These are phyloP conservation scores for Tilletia horrida DNA, from an alignment of 1,284 basidiomycete species.

Conservation along the genomic window DNA sequence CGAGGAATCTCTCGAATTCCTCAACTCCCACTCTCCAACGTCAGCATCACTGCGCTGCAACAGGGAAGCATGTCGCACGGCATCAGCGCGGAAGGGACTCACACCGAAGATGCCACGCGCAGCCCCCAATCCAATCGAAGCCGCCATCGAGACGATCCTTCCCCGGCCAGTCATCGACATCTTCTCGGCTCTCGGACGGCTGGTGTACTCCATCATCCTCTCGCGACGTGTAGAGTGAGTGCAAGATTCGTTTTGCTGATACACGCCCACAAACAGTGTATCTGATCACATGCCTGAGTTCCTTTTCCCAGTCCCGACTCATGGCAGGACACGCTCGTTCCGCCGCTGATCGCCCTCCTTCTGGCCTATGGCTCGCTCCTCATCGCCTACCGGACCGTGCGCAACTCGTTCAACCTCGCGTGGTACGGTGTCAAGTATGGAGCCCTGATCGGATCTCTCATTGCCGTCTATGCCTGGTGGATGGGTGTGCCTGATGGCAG, in stretches of 20 bases:
- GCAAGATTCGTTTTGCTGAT: no score
- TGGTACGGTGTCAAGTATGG: constrained; percentile 47
- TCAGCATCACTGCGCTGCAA: no score
- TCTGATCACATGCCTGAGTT: no score
- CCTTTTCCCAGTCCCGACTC: constrained; percentile 26
- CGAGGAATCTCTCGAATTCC: not conserved
- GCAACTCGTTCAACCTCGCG: constrained; percentile 31
- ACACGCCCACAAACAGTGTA: no score
- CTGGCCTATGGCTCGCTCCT: constrained; percentile 40
- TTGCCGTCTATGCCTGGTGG: constrained; percentile 44
- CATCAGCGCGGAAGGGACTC: no score
- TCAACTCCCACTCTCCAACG: not conserved
- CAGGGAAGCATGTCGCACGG: no score
- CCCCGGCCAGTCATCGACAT: constrained; percentile 8
- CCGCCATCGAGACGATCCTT: constrained; percentile 5
- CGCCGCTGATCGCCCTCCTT: constrained; percentile 40
- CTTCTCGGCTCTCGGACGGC: constrained; percentile 3
- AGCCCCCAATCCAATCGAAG: not conserved
- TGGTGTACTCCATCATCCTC: constrained; percentile 6
- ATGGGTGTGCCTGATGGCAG: constrained; percentile 33
- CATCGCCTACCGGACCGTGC: constrained; percentile 36
- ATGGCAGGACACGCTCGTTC: constrained; percentile 37
- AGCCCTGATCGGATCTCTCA: constrained; percentile 33
- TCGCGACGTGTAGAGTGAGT: not conserved
- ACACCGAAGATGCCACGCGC: not conserved